phyloP scores from a whole-genome alignment of 371 early-diverging fungal genomes.

The Mortierella sp. region DNA sequence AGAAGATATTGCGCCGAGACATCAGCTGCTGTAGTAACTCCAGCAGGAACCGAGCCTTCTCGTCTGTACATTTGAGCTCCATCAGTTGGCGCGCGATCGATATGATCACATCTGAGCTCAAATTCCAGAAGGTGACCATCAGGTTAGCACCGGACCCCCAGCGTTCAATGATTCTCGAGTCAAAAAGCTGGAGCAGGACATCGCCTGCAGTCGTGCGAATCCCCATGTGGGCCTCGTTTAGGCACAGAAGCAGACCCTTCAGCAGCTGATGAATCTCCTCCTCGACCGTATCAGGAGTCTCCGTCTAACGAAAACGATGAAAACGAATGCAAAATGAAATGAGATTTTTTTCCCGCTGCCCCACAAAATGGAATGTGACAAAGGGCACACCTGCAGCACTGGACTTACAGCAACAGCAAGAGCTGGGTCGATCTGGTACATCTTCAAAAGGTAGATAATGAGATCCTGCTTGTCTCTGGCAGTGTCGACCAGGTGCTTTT shows the following conservation, averaged over 20 bases:
- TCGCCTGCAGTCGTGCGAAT: constrained; percentile 81
- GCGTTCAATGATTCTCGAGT: constrained; percentile 66
- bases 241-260: constrained; percentile 74
- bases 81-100: constrained; percentile 64
- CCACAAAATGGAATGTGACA: no score
- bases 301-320: constrained; percentile 43
- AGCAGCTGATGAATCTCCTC: constrained; percentile 76
- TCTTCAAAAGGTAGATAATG: constrained; percentile 76
- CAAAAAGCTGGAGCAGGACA: constrained; percentile 72
- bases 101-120: constrained; percentile 68
- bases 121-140: constrained; percentile 77
- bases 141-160: constrained; percentile 70
- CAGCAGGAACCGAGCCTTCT: constrained; percentile 64
- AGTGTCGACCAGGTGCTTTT: constrained; percentile 61
- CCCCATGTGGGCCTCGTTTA: constrained; percentile 67
- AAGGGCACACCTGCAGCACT: background rate
- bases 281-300: constrained; percentile 57
- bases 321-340: background rate
- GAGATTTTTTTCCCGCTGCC: no score
- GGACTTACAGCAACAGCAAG: constrained; percentile 75
- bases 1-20: constrained; percentile 70
- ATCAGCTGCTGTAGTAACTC: constrained; percentile 72
- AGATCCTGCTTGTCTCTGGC: constrained; percentile 77
- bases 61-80: constrained; percentile 65
- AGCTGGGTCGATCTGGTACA: constrained; percentile 79